phyloP scores from a whole-genome alignment of 768 basidiomycete genomes.

The Cystofilobasidium bisporidii region DNA sequence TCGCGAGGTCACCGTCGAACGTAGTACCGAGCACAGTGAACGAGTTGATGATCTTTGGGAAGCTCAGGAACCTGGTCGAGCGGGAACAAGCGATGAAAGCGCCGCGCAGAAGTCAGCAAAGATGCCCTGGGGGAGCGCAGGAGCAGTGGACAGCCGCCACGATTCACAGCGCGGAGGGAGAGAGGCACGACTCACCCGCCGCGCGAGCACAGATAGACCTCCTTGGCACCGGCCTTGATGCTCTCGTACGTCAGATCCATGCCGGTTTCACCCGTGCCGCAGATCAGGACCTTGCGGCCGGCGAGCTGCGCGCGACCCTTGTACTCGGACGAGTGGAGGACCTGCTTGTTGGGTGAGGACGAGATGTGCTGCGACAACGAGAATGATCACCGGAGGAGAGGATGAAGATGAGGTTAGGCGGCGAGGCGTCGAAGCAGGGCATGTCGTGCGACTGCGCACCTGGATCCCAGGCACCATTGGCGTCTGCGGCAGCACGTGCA shows the following conservation, averaged over 20 bases:
- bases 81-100: not conserved
- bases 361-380: slow-evolving; percentile 17
- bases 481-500: slow-evolving; percentile 41
- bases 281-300: slow-evolving; percentile 48
- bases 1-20: slow-evolving; percentile 42
- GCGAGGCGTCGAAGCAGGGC: not conserved
- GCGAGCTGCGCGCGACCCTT: slow-evolving; percentile 46
- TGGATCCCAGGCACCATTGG: slow-evolving; percentile 49
- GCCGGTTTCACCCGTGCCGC: slow-evolving; percentile 57
- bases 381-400: too few relatives aligned
- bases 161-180: too few relatives aligned
- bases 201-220: slow-evolving; percentile 50
- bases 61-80: slow-evolving; percentile 46
- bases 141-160: too few relatives aligned
- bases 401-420: not conserved
- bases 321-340: slow-evolving; percentile 50
- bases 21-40: slow-evolving; percentile 49
- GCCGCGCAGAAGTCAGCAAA: too few relatives aligned
- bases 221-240: slow-evolving; percentile 47
- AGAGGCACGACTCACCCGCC: slow-evolving; percentile 41
- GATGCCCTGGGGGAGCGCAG: too few relatives aligned
- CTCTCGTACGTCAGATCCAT: slow-evolving; percentile 50
- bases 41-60: slow-evolving; percentile 55
- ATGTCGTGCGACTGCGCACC: not conserved
- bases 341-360: slow-evolving; percentile 24